These are phyloP conservation scores for Starmerella potacharoeniae DNA, from an alignment of 805 yeast species.

Conservation along the genomic window DNA sequence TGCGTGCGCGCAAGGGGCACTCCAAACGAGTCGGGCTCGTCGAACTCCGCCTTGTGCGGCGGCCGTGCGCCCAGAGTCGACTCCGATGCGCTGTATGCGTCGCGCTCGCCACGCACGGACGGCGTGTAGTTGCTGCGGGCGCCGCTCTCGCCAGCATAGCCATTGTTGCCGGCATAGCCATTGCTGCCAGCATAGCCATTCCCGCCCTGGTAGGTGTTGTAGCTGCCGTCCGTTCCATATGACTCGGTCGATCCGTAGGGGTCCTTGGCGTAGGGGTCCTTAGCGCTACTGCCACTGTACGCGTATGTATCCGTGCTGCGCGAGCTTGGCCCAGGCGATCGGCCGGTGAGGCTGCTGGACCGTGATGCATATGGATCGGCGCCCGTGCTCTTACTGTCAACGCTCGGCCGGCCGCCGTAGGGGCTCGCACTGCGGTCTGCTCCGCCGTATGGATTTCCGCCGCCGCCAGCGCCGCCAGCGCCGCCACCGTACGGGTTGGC, in stretches of 20 bases:
- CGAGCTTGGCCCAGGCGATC: slow-evolving; percentile 12
- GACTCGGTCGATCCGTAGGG: neutral
- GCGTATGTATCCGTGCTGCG: slow-evolving; percentile 1
- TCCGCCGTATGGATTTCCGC: neutral
- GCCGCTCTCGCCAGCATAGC: neutral
- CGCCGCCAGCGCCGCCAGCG: neutral
- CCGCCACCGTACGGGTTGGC: slow-evolving; percentile 7
- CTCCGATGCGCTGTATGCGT: neutral
- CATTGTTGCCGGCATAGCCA: neutral
- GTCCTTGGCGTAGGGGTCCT: neutral
- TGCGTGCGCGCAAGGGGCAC: slow-evolving; percentile 18
- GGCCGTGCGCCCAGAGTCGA: neutral
- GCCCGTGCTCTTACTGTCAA: neutral
- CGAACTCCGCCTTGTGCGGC: neutral
- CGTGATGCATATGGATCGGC: slow-evolving; percentile 29
- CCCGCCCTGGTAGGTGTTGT: neutral
- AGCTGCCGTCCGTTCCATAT: neutral
- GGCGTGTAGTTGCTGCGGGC: neutral
- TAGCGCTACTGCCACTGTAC: neutral
- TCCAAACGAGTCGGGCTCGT: slow-evolving; percentile 3
- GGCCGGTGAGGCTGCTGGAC: neutral
- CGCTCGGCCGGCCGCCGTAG: neutral
- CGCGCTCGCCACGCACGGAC: neutral
- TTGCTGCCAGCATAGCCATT: no score
- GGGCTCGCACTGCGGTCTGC: no score